Conservation (phyloP, 2,329 filamentous ascomycete genomes). For the Onygena corvina region DNA sequence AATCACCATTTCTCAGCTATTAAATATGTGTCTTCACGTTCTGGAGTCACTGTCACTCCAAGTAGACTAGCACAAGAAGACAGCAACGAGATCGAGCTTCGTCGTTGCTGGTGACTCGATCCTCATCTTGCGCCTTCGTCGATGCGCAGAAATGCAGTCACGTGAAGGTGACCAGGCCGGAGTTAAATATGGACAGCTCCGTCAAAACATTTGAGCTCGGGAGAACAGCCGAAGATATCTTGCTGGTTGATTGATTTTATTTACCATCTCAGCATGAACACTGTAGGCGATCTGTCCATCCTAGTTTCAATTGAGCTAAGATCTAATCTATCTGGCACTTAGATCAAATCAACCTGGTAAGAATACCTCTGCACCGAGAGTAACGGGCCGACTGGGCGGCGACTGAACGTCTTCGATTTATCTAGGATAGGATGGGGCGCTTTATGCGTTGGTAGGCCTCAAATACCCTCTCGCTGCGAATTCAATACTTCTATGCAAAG, state of each 20-base stretch:
- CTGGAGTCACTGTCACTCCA: too few relatives aligned
- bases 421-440: conserved; percentile 81
- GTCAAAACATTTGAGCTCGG: too few relatives aligned
- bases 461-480: not conserved
- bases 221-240: too few relatives aligned
- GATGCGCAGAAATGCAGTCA: too few relatives aligned
- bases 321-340: conserved; percentile 8
- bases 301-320: not conserved
- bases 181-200: too few relatives aligned
- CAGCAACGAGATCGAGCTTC: not conserved
- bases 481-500: not conserved
- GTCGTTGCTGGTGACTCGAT: not conserved
- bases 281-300: conserved; percentile 29
- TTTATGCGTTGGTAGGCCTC: conserved; percentile 61
- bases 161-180: not conserved
- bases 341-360: conserved; percentile 50
- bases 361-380: conserved; percentile 15
- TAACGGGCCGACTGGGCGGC: too few relatives aligned
- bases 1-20: too few relatives aligned
- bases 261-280: conserved; percentile 36
- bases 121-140: too few relatives aligned
- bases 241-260: too few relatives aligned
- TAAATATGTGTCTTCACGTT: too few relatives aligned
- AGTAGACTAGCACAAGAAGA: too few relatives aligned
- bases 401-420: conserved; percentile 2